A percentile compares a stretch with the other conserved stretches of the same genome.
Evolutionary conservation across 805 yeast species (phyloP).

Genomic region (Sugiyamaella boreocaroliniensis): DNA sequence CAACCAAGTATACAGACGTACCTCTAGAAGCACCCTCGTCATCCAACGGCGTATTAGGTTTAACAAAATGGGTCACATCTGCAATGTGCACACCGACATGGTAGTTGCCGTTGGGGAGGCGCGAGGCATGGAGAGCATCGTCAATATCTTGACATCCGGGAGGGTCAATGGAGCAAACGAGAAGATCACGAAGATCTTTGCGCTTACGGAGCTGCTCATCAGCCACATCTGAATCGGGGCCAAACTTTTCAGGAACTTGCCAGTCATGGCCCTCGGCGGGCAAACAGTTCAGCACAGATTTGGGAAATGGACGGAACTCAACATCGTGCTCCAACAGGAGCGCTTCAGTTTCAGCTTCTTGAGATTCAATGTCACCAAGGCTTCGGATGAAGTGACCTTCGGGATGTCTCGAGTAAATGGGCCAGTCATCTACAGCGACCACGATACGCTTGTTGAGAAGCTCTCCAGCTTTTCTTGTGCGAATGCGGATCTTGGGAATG

Average conservation of each 20-base stretch:
- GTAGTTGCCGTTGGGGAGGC: constrained; percentile 83
- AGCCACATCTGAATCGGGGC: constrained; percentile 20
- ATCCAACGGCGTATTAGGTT: constrained; percentile 85
- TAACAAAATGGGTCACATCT: constrained; percentile 95
- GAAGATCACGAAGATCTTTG: constrained; percentile 77
- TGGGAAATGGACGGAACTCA: constrained; percentile 92
- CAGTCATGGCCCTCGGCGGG: constrained; percentile 92
- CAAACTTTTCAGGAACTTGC: constrained; percentile 68
- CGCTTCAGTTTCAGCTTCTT: constrained; percentile 95
- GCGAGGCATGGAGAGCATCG: constrained; percentile 88
- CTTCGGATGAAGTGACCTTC: constrained; percentile 91
- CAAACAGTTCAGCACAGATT: constrained; percentile 82
- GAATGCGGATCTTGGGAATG: constrained; percentile 78
- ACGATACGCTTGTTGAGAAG: constrained; percentile 86
- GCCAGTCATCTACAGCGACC: constrained; percentile 91
- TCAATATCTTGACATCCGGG: constrained; percentile 98
- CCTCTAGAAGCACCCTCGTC: constrained; percentile 96
- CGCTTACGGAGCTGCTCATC: constrained; percentile 47
- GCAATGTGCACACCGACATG: constrained; percentile 99
- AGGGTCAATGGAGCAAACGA: constrained; percentile 95
- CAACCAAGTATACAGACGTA: constrained; percentile 93
- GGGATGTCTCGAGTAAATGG: constrained; percentile 73
- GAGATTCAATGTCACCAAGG: constrained; percentile 84
- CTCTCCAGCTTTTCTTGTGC: constrained; percentile 79
- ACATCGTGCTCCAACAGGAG: constrained; percentile 89